These are phyloP conservation scores for Zygoascus hellenicus DNA, from an alignment of 1,139 yeast genomes.

Conservation along the genomic window DNA sequence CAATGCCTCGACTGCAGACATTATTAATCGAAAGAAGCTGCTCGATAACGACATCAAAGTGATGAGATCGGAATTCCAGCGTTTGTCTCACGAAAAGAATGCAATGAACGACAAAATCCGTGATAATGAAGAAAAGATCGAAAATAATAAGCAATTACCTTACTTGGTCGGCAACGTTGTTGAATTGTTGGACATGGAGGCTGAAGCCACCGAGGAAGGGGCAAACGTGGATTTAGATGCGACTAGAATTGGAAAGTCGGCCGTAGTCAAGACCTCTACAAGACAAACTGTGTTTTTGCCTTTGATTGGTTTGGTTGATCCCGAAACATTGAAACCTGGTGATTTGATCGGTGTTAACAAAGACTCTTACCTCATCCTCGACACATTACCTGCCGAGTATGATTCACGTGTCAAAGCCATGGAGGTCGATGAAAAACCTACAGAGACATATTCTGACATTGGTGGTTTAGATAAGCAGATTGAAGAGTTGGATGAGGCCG, in stretches of 20 bases:
- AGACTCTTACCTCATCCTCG: constrained; percentile 89
- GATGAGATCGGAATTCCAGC: constrained; percentile 86
- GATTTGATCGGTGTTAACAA: constrained; percentile 97
- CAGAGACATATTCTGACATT: constrained; percentile 92
- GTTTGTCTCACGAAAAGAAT: constrained; percentile 86
- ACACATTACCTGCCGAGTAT: constrained; percentile 93
- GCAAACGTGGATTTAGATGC: constrained; percentile 94
- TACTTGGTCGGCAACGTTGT: constrained; percentile 97
- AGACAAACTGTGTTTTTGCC: constrained; percentile 97
- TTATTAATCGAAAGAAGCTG: constrained; percentile 77
- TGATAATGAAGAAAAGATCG: constrained; percentile 94
- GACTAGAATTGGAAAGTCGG: constrained; percentile 90
- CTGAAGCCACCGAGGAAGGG: constrained; percentile 85
- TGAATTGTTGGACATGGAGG: constrained; percentile 85
- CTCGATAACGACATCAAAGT: constrained; percentile 94
- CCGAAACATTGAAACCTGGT: constrained; percentile 82
- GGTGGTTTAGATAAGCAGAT: constrained; percentile 98
- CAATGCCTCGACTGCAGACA: constrained; percentile 71
- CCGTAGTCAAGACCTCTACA: constrained; percentile 95
- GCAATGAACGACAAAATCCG: constrained; percentile 92
- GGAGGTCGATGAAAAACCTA: constrained; percentile 99
- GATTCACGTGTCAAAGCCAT: constrained; percentile 97
- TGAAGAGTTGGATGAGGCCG: constrained; percentile 96
- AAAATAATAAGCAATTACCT: constrained; percentile 92
- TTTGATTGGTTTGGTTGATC: constrained; percentile 90